Base-by-base conservation (phyloP, 1,139 yeast genomes). In the Kluyveromyces sp. region DNA sequence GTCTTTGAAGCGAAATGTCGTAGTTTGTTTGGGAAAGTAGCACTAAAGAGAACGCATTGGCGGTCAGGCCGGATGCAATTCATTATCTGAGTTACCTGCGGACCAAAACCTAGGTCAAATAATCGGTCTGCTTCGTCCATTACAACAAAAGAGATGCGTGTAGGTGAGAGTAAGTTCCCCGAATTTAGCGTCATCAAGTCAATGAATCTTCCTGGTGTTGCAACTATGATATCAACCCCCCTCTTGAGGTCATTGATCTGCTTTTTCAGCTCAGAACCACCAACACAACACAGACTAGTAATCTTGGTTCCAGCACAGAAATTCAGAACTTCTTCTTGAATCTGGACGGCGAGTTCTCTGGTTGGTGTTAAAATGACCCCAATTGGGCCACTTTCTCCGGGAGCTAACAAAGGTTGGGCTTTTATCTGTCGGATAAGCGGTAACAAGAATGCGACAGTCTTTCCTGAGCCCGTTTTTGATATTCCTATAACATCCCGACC, bases 71-170 rank as follows among this genome's bases (percentile, higher is more conserved):
- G 71, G 1, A 87, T 74, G 37, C 84, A 84, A 26, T 77, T 71
- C 56, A 88, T 71, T 25, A 94, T 83, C 56, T 87, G 86, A 55
- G 77, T 80, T 2, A 94, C 89, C 60, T 94, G 99, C 0, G 98
- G 98, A 57, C 88, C 98, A 66, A 94, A 94, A 1, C 99, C 99
- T 77, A 92, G 72, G 64, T 92, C 99, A 67, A 89, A 89, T 85
- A 92, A 81, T 53, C 99, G 69, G 64, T 94, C 99, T 1, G 98
- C 97, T 61, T 94, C 99, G 61, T 94, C 99, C 46, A 94, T 68
- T 0, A 89, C 95, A 16, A 87, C 73, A 61, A 82, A 88, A 0
- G 96, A 82, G 3, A 85, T 78, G 36, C 94, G 67, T 36, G 69
- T 68, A 16, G 92, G 69, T 47, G 79, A 81, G 2, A 92, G 70